Conservation (phyloP, 2,329 filamentous ascomycete species). For the Fusarium goolgardi region DNA sequence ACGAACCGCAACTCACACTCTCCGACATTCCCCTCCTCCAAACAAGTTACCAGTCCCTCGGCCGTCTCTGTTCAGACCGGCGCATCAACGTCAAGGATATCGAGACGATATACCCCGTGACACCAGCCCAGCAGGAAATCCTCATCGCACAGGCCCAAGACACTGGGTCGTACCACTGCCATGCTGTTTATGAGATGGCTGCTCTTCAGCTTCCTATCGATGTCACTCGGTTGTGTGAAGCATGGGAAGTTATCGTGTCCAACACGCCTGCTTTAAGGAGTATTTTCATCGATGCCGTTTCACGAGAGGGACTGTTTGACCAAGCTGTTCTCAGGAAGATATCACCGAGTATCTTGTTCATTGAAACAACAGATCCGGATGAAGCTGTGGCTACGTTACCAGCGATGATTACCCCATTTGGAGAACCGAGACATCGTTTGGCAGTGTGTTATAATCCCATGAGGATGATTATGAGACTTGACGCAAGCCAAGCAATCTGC, state of each 20-base stretch:
- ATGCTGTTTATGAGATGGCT: slow-evolving; percentile 61
- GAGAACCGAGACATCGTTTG: slow-evolving; percentile 61
- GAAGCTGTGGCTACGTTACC: slow-evolving; percentile 57
- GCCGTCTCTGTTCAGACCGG: slow-evolving; percentile 57
- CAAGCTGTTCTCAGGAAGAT: slow-evolving; percentile 60
- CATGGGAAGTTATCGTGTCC: slow-evolving; percentile 62
- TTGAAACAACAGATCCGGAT: slow-evolving; percentile 57
- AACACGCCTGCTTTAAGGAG: slow-evolving; percentile 61
- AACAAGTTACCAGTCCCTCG: slow-evolving; percentile 59
- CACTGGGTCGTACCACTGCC: slow-evolving; percentile 57
- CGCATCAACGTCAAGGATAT: slow-evolving; percentile 59
- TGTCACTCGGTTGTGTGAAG: slow-evolving; percentile 58
- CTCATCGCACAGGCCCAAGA: slow-evolving; percentile 59
- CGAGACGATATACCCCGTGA: slow-evolving; percentile 62
- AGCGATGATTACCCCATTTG: slow-evolving; percentile 52
- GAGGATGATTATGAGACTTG: slow-evolving; percentile 61
- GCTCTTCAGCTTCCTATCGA: slow-evolving; percentile 56
- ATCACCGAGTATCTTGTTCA: slow-evolving; percentile 65
- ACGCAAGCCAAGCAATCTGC: slow-evolving; percentile 63
- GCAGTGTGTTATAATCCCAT: slow-evolving; percentile 60
- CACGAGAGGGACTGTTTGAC: slow-evolving; percentile 62
- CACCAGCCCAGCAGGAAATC: slow-evolving; percentile 61
- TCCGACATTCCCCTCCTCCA: slow-evolving; percentile 62
- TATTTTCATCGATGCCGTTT: slow-evolving; percentile 63
- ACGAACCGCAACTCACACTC: slow-evolving; percentile 61